A percentile compares a stretch with the other conserved stretches of the same genome.
These are phyloP conservation scores for Cyamopsis tetragonoloba DNA, from an alignment of 306 rosid species.

Conservation along the genomic window DNA sequence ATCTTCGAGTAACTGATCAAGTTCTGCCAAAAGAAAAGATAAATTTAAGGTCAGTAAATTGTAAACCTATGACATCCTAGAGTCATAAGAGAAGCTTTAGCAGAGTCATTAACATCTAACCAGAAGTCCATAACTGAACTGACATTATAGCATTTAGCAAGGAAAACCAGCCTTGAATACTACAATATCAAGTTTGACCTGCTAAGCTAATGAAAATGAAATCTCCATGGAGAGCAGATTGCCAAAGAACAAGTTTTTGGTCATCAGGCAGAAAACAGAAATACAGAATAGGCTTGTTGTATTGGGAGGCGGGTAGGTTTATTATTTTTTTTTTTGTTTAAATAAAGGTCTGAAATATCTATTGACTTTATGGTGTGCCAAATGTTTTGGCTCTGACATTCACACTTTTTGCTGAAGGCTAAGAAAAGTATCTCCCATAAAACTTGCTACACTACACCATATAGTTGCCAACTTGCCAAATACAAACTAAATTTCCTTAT, in stretches of 20 bases:
- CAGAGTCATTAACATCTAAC: background rate
- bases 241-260: background rate
- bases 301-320: background rate
- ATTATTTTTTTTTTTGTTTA: background rate
- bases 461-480: background rate
- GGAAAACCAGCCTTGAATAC: background rate
- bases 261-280: background rate
- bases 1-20: conserved; percentile 74
- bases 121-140: conserved; percentile 2
- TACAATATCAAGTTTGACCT: conserved; percentile 19
- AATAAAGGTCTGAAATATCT: background rate
- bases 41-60: conserved; percentile 21
- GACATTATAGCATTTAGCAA: conserved; percentile 17
- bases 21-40: conserved; percentile 49
- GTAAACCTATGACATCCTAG: background rate
- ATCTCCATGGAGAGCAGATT: conserved; percentile 7
- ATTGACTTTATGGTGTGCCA: background rate
- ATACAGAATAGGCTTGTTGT: background rate
- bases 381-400: background rate
- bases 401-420: background rate
- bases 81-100: conserved; percentile 12
- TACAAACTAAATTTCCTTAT: background rate
- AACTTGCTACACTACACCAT: conserved; percentile 2
- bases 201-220: too few species aligned
- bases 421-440: background rate